Conservation (phyloP, 768 basidiomycete genomes). For the Epithele typhae region DNA sequence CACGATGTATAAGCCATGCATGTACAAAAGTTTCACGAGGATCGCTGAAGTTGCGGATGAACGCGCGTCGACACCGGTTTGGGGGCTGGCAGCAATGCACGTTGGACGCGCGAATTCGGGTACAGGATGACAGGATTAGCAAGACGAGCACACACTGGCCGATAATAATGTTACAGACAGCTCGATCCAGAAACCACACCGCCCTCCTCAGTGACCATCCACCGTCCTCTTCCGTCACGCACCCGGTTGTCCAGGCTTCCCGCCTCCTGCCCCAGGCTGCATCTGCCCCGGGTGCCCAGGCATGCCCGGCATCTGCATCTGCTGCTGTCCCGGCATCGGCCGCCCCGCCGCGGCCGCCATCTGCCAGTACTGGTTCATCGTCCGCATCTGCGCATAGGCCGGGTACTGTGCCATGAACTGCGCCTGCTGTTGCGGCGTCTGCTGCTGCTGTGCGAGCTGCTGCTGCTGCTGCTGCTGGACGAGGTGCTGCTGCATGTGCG, state of each 20-base stretch:
- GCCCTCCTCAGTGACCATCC: too few species aligned
- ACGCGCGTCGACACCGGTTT: too few species aligned
- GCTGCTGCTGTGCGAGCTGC: conserved; percentile 9
- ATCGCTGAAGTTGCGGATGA: too few species aligned
- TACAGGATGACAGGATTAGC: too few species aligned
- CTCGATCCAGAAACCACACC: too few species aligned
- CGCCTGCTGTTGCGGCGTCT: conserved; percentile 8
- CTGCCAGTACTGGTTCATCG: conserved; percentile 11
- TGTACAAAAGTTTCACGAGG: too few species aligned
- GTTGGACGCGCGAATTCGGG: too few species aligned
- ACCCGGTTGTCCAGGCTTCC: neutral
- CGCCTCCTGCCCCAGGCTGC: conserved; percentile 21
- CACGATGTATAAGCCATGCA: too few species aligned
- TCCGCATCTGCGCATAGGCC: conserved; percentile 16
- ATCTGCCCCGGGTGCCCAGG: conserved; percentile 19
- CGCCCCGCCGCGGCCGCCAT: conserved; percentile 15
- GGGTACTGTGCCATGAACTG: conserved; percentile 19
- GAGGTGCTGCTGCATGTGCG: conserved; percentile 15
- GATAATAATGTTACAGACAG: too few species aligned
- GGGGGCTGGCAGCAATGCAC: too few species aligned
- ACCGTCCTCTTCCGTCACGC: too few species aligned
- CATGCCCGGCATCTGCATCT: conserved; percentile 15
- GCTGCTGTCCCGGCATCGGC: conserved; percentile 15
- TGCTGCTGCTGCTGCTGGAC: conserved; percentile 11
- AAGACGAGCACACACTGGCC: too few species aligned